phyloP scores from a whole-genome alignment of 257 asterid genomes.

The Solanum sparsipilum region DNA sequence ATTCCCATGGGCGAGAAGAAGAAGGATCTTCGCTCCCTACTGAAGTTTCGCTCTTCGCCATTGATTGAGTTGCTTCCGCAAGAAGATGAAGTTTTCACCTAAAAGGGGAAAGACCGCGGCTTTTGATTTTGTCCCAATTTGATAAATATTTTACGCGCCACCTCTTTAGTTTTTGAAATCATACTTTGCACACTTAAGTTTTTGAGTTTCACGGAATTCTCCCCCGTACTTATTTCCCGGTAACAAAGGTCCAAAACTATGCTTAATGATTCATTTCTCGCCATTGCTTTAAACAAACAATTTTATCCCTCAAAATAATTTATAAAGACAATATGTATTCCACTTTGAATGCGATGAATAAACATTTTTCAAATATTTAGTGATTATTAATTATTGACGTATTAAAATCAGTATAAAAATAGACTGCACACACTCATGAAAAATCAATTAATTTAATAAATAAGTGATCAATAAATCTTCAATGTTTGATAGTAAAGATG shows the following conservation, averaged over 20 bases:
- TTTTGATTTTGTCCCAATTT: neutral
- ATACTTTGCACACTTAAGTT: neutral
- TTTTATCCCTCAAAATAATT: neutral
- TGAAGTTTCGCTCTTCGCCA: slow-evolving; percentile 32
- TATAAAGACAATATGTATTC: neutral
- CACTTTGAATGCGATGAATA: neutral
- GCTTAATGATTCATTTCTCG: neutral
- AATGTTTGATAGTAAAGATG: too few species aligned
- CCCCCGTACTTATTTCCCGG: neutral
- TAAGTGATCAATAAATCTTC: neutral
- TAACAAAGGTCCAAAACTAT: neutral
- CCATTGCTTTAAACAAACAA: neutral
- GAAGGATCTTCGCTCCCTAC: slow-evolving; percentile 24
- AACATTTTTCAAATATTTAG: neutral
- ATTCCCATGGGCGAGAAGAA: slow-evolving; percentile 75
- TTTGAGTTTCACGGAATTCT: neutral
- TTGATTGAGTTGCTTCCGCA: slow-evolving; percentile 2
- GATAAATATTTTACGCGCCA: neutral
- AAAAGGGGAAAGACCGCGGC: neutral
- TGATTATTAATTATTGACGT: neutral
- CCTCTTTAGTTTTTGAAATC: neutral
- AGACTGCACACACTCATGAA: neutral
- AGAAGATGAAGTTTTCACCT: neutral
- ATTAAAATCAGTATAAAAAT: too few species aligned
- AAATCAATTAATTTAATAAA: too few species aligned